Percentiles rank a stretch among this genome's conserved stretches.
Conservation (phyloP, 441 rosid genomes). For the Jatropha podagrica region DNA sequence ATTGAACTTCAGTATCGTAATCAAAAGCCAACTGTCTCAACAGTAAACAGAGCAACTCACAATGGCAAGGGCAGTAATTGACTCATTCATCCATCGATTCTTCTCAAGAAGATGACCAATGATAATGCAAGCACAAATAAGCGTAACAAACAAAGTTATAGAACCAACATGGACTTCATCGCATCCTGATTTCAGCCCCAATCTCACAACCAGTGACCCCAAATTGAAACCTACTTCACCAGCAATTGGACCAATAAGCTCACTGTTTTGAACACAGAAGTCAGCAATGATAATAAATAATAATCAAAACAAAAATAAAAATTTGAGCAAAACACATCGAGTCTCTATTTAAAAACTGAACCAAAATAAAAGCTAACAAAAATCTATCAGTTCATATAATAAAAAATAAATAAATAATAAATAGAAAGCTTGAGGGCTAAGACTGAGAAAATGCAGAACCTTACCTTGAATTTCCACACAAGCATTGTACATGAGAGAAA, state of each 20-base stretch:
- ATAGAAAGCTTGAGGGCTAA: constrained; percentile 16
- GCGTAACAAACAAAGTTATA: constrained; percentile 77
- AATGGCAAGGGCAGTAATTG: constrained; percentile 81
- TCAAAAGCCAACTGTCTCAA: neutral
- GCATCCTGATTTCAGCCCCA: constrained; percentile 38
- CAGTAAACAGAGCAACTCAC: constrained; percentile 37
- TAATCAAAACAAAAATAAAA: neutral
- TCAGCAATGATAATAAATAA: neutral
- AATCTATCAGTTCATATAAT: neutral
- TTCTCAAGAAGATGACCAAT: constrained; percentile 83
- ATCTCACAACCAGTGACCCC: constrained; percentile 37
- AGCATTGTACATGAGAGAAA: constrained; percentile 4
- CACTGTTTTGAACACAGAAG: constrained; percentile 19
- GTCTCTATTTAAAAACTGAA: neutral
- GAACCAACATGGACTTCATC: constrained; percentile 73
- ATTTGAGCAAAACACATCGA: neutral
- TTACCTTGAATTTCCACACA: constrained; percentile 8
- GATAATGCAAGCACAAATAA: constrained; percentile 82
- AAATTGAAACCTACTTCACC: constrained; percentile 25
- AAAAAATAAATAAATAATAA: constrained; percentile 1
- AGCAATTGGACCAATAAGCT: neutral
- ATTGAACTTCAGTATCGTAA: neutral
- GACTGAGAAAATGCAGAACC: neutral
- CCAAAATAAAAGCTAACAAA: neutral
- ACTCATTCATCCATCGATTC: constrained; percentile 87